Percentiles rank a stretch among this genome's conserved stretches.
These are phyloP conservation scores for Cercospora zeina DNA, from an alignment of 2,329 filamentous ascomycete species.

Conservation along the genomic window DNA sequence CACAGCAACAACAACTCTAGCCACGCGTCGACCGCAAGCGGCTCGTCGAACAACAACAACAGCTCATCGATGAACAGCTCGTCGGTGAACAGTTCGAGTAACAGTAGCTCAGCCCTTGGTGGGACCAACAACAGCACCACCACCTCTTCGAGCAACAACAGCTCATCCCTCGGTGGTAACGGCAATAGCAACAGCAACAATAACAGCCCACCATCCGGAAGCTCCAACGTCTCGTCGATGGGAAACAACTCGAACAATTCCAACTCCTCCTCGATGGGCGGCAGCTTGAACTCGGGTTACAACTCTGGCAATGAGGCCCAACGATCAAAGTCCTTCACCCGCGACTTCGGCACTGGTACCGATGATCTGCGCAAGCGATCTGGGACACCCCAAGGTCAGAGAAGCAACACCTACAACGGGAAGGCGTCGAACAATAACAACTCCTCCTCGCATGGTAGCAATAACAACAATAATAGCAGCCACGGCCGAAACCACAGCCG, in stretches of 20 bases:
- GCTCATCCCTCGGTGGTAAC: constrained; percentile 3
- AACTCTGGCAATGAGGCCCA: constrained; percentile 18
- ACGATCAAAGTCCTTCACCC: constrained; percentile 17
- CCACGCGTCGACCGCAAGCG: constrained; percentile 10
- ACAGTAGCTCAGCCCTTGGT: constrained; percentile 13
- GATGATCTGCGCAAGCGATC: constrained; percentile 16
- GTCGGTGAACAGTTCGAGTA: constrained; percentile 3
- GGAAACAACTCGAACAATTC: constrained; percentile 10
- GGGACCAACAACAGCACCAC: constrained; percentile 7
- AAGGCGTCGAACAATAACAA: constrained; percentile 11
- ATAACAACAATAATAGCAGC: constrained; percentile 3
- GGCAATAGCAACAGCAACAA: constrained; percentile 6
- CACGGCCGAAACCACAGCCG: constrained; percentile 12
- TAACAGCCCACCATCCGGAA: background rate
- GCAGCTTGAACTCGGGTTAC: constrained; percentile 2
- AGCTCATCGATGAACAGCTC: constrained; percentile 4
- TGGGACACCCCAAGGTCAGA: constrained; percentile 9
- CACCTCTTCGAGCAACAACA: constrained; percentile 9
- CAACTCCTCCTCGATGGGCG: background rate
- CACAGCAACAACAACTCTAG: constrained; percentile 10
- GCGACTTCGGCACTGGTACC: constrained; percentile 20
- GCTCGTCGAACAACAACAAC: constrained; percentile 11
- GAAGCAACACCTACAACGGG: constrained; percentile 12
- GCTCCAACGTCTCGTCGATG: constrained; percentile 6
- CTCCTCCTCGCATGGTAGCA: too few species aligned